phyloP scores from a whole-genome alignment of 495 filamentous ascomycete genomes.

The Tuber indicum region DNA sequence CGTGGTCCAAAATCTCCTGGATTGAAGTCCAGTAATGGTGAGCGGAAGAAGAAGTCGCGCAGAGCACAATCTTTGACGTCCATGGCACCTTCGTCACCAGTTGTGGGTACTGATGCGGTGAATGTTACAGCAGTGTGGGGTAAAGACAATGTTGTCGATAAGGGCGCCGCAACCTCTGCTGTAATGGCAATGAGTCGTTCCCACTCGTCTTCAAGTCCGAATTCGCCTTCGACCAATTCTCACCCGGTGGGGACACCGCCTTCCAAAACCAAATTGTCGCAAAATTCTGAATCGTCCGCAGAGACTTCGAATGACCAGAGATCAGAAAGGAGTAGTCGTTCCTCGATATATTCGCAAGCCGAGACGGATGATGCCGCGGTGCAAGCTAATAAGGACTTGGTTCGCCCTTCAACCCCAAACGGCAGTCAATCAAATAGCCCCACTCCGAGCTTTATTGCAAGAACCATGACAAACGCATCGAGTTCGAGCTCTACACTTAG shows the following conservation, averaged over 20 bases:
- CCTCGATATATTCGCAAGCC: constrained; percentile 20
- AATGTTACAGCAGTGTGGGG: constrained; percentile 39
- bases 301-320: constrained; percentile 21
- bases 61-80: constrained; percentile 34
- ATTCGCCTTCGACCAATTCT: constrained; percentile 34
- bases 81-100: constrained; percentile 36
- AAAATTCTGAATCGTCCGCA: neutral
- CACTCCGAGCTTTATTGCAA: constrained; percentile 43
- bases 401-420: constrained; percentile 35
- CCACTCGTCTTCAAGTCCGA: constrained; percentile 34
- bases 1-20: constrained; percentile 26
- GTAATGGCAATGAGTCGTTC: constrained; percentile 38
- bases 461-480: constrained; percentile 24
- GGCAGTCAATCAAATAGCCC: constrained; percentile 48
- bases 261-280: constrained; percentile 15
- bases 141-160: constrained; percentile 31
- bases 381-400: neutral
- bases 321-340: constrained; percentile 39
- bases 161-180: constrained; percentile 26
- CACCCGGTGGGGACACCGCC: constrained; percentile 14
- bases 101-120: constrained; percentile 38
- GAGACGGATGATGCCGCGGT: neutral
- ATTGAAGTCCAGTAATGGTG: constrained; percentile 28
- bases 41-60: constrained; percentile 31
- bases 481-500: constrained; percentile 15